Base-by-base conservation (phyloP, 768 basidiomycete species). In the Candolleomyces aberdarensis region DNA sequence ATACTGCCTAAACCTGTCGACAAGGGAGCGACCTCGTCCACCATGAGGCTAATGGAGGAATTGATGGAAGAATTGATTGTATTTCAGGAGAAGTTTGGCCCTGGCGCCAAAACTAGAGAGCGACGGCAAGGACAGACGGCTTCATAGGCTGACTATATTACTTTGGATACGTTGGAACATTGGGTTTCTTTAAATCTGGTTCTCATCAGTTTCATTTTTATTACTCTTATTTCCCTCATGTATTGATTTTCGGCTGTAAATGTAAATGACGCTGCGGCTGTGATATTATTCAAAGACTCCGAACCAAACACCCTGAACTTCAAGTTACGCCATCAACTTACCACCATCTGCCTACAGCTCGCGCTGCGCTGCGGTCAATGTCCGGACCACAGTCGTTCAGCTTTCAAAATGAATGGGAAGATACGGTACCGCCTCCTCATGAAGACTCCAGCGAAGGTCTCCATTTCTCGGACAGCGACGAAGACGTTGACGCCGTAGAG, bases 1-100 rank as follows among this genome's bases (percentile, higher is more conserved):
- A 15, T 36, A 36, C 36, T 57, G 41, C 60, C 60, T 52, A 66
- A 63, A 50, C 44, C 49, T 15, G 41, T 59, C 32, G 60, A 61
- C 15, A 63, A 63, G 48, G 63, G 64, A 40, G 36, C 65, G n/a
- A 53, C 50, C 43, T 49, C 48, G 51, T 64, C 56, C 44, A 89
- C 89, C 44, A 89, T 91, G 85, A 87, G 84, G 74, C 80, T 90
- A 77, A 92, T 96, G 89, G 94, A 94, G 70, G 92, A 91, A 66
- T 77, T 96, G 10, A 94, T 94, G 87, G 85, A 91, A 68, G 94
- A 96, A 71, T 75, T 96, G 26, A 92, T 95, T 64, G 79, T 76
- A 43, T 96, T 96, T 70, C 94, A 96, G 75, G 93, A 96, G 71
- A 82, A 85, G 58, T 95, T 91, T 75, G 90, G 90, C 39, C 80